Evolutionary conservation across 2,329 filamentous ascomycete species (phyloP).

Genomic region (Fusarium continuum): DNA sequence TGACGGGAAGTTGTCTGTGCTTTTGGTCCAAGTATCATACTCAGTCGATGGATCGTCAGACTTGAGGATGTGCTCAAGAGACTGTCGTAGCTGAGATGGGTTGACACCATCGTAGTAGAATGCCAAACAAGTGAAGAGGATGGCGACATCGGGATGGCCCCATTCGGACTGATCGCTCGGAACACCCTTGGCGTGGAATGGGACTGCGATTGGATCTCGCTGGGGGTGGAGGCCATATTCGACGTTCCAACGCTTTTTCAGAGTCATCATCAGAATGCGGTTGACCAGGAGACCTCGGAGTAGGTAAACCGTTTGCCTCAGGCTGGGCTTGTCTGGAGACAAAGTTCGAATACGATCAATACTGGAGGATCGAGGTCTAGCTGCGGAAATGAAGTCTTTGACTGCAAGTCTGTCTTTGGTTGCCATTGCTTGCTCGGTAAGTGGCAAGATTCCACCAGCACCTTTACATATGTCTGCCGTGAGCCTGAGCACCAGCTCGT

Average conservation of each 20-base stretch:
- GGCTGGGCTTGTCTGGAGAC: constrained; percentile 35
- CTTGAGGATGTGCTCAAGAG: constrained; percentile 61
- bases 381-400: constrained; percentile 38
- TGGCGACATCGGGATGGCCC: constrained; percentile 73
- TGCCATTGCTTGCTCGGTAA: constrained; percentile 29
- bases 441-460: constrained; percentile 34
- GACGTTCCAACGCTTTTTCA: constrained; percentile 74
- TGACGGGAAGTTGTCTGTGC: constrained; percentile 56
- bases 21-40: constrained; percentile 63
- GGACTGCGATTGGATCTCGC: constrained; percentile 70
- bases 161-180: constrained; percentile 72
- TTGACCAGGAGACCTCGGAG: constrained; percentile 71
- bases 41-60: constrained; percentile 65
- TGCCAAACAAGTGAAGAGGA: constrained; percentile 70
- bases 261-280: constrained; percentile 65
- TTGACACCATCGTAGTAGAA: constrained; percentile 73
- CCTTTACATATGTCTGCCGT: constrained; percentile 37
- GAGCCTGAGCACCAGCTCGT: constrained; percentile 49
- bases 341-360: constrained; percentile 24
- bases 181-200: constrained; percentile 54
- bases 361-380: constrained; percentile 10
- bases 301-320: constrained; percentile 56
- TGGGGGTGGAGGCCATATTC: constrained; percentile 67
- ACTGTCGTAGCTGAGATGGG: constrained; percentile 58
- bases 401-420: constrained; percentile 38